phyloP scores from a whole-genome alignment of 2,329 filamentous ascomycete genomes.

The Coniochaeta sp. region DNA sequence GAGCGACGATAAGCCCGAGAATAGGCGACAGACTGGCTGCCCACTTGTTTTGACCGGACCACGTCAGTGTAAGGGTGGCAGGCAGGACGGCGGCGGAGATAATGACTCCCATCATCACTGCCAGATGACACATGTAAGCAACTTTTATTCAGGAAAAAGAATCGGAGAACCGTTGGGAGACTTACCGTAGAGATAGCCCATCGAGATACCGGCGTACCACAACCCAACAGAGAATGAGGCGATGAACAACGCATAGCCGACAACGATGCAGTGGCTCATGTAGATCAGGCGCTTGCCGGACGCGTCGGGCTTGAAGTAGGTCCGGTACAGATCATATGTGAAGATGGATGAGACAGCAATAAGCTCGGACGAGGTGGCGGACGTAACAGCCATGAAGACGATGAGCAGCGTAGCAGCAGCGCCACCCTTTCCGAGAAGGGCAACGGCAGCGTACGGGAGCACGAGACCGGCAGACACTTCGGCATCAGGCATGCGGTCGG shows the following conservation, averaged over 20 bases:
- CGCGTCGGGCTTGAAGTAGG: constrained; percentile 74
- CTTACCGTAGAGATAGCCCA: constrained; percentile 57
- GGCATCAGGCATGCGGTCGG: constrained; percentile 59
- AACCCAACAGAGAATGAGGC: constrained; percentile 72
- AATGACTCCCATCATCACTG: constrained; percentile 81
- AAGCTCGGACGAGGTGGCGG: constrained; percentile 72
- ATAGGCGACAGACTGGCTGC: constrained; percentile 65
- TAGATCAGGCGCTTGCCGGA: constrained; percentile 71
- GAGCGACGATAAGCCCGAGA: constrained; percentile 59
- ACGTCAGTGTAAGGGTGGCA: constrained; percentile 71
- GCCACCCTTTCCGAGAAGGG: constrained; percentile 73
- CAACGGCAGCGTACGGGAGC: constrained; percentile 77
- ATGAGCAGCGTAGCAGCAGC: constrained; percentile 72
- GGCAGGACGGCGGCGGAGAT: constrained; percentile 82
- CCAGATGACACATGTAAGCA: constrained; percentile 23
- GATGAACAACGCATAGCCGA: constrained; percentile 66
- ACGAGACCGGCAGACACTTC: constrained; percentile 81
- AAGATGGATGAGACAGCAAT: constrained; percentile 84
- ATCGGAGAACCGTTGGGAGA: background rate
- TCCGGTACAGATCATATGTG: constrained; percentile 84
- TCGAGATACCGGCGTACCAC: constrained; percentile 66
- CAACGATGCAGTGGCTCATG: constrained; percentile 68
- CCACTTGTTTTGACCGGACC: constrained; percentile 71
- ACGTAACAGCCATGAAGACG: constrained; percentile 87
- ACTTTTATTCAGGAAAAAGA: background rate